Percentiles rank a stretch among this genome's conserved stretches.
These are phyloP conservation scores for Epichloe gansuensis DNA, from an alignment of 2,329 filamentous ascomycete species.

Conservation along the genomic window DNA sequence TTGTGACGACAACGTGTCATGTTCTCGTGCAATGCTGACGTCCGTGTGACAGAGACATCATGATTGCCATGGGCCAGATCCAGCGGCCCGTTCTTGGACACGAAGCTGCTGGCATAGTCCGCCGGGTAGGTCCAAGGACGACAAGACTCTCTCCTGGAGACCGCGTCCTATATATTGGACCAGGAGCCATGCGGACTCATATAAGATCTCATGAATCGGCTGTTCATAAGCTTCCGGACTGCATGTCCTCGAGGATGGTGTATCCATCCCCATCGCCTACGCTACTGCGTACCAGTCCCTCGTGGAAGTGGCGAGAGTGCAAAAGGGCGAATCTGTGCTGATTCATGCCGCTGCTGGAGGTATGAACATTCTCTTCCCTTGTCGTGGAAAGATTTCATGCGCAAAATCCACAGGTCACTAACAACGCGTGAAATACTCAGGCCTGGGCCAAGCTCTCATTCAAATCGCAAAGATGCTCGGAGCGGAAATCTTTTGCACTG, in stretches of 20 bases:
- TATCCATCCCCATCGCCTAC: neutral
- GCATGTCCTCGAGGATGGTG: neutral
- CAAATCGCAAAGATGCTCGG: conserved; percentile 1
- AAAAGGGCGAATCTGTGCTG: conserved; percentile 18
- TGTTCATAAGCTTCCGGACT: neutral
- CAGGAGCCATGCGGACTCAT: neutral
- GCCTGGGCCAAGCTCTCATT: conserved; percentile 6
- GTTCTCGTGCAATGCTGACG: too few relatives aligned
- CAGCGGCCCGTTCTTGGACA: neutral
- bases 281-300: neutral
- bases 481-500: conserved; percentile 17
- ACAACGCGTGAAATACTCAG: too few relatives aligned
- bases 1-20: too few relatives aligned
- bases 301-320: conserved; percentile 12
- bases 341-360: conserved; percentile 16
- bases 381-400: too few relatives aligned
- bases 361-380: too few relatives aligned
- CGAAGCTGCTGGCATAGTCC: neutral
- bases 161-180: neutral
- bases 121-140: neutral
- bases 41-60: neutral
- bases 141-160: neutral
- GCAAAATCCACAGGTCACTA: too few relatives aligned
- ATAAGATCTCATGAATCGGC: neutral
- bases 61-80: neutral